Evolutionary conservation across 2,329 filamentous ascomycete species (phyloP), one percentile per base, ranked within the genome.

Genomic region (Claviceps fusiformis): DNA sequence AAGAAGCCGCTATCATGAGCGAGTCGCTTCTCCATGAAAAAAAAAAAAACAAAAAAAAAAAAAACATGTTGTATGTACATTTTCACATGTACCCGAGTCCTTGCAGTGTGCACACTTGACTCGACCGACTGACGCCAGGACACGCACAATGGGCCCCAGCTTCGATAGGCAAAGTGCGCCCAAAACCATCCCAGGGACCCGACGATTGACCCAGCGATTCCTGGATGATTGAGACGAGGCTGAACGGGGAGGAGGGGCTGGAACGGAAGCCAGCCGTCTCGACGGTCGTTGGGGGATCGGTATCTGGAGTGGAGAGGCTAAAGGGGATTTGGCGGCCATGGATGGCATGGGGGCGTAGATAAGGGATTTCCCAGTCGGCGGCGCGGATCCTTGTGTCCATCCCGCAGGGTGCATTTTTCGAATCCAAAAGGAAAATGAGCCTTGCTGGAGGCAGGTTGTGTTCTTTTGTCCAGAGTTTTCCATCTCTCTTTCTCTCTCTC

Each of bases 381-480:
- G 52, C 51, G 54, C 54, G 37, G 46, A 53, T 53, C 54, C 51
- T 50, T 53, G 50, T 44, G n/a, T 43, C 49, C 13, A 41, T 41
- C 19, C 35, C 19, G 24, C 49, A 10, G n/a, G 33, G 11, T 31
- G 35, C 11, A 7, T 10, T 37, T 37, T 35, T 35, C 24, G 24
- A 24, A 24, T 24, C 24, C 24, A 24, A 24, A 24, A 2, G 24
- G 45, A 24, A 45, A 45, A 15, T 24, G 19, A 45, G 24, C n/a
- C 45, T 24, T 33, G 33, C n/a, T 48, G 13, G 5, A 31, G 15
- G 13, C 31, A 5, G 31, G 31, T 5, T 33, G 31, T 33, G 31
- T 33, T 33, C 31, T 33, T 24, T 24, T 24, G 24, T 24, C 24
- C 24, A 24, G 24, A 24, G 24, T 9, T 33, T 9, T 33, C 31